Evolutionary conservation across 2,329 filamentous ascomycete genomes (phyloP).

Genomic region (Botrytis paeoniae): DNA sequence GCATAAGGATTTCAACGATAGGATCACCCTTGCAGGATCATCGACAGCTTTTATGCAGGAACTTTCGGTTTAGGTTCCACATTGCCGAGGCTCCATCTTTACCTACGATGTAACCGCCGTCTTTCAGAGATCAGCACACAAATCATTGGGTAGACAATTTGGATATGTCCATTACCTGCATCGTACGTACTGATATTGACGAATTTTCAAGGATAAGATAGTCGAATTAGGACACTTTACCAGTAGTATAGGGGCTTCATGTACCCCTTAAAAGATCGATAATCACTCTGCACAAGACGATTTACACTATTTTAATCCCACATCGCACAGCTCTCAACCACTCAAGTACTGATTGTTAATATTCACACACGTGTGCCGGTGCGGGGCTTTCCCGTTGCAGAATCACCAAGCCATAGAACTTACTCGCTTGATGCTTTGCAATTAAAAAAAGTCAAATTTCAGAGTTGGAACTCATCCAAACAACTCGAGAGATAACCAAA

Average conservation of each 20-base stretch:
- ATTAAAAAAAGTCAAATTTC: background rate
- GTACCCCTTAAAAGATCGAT: background rate
- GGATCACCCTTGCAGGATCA: slow-evolving; percentile 14
- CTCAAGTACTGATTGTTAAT: background rate
- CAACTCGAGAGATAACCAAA: background rate
- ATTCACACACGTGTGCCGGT: background rate
- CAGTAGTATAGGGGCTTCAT: background rate
- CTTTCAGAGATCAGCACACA: slow-evolving; percentile 8
- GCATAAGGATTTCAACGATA: background rate
- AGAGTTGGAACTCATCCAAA: background rate
- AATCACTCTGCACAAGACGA: background rate
- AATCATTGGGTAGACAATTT: background rate
- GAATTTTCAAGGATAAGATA: background rate
- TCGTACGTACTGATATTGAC: background rate
- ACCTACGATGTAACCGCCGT: background rate
- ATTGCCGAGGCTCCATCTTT: background rate
- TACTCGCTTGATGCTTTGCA: background rate
- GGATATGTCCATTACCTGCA: background rate
- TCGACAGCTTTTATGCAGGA: slow-evolving; percentile 14
- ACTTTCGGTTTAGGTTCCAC: slow-evolving; percentile 10
- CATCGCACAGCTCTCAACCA: background rate
- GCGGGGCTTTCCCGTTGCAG: background rate
- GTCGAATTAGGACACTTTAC: background rate
- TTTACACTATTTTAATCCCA: background rate
- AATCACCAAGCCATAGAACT: background rate